These are phyloP conservation scores for Kwoniella heveanensis DNA, from an alignment of 768 basidiomycete species.

Conservation along the genomic window DNA sequence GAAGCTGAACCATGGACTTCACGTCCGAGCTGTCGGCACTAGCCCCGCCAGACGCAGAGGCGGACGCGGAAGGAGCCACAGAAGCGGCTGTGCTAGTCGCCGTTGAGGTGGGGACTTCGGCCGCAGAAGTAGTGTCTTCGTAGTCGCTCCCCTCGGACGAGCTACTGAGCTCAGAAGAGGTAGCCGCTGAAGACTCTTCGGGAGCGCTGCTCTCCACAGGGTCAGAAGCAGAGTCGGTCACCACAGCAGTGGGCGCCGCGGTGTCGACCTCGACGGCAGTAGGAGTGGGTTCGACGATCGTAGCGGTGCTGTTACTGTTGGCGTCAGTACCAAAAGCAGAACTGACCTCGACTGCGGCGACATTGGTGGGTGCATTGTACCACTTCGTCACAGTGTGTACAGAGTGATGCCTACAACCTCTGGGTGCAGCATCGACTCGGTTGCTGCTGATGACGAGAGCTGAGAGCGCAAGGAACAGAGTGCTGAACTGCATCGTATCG, in stretches of 20 bases:
- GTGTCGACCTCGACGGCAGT: background rate
- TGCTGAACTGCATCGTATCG: background rate
- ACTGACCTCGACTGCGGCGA: background rate
- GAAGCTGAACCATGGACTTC: constrained; percentile 29
- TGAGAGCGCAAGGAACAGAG: background rate
- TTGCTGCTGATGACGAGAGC: background rate
- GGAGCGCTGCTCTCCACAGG: background rate
- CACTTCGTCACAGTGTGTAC: background rate
- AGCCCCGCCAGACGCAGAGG: background rate
- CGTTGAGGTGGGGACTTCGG: background rate
- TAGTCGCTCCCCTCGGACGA: background rate
- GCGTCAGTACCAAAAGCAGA: background rate
- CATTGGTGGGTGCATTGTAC: background rate
- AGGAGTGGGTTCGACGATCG: background rate
- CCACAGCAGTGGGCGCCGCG: background rate
- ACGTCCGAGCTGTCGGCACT: constrained; percentile 15
- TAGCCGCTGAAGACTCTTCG: constrained; percentile 1
- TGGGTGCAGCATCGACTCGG: background rate
- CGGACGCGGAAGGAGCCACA: background rate
- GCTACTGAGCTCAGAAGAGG: background rate
- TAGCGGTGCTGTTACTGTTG: background rate
- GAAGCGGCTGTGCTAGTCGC: background rate
- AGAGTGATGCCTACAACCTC: background rate
- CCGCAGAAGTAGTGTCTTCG: background rate
- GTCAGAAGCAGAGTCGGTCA: background rate